Conservation (phyloP, 1,284 basidiomycete genomes). For the Trametes versicolor region DNA sequence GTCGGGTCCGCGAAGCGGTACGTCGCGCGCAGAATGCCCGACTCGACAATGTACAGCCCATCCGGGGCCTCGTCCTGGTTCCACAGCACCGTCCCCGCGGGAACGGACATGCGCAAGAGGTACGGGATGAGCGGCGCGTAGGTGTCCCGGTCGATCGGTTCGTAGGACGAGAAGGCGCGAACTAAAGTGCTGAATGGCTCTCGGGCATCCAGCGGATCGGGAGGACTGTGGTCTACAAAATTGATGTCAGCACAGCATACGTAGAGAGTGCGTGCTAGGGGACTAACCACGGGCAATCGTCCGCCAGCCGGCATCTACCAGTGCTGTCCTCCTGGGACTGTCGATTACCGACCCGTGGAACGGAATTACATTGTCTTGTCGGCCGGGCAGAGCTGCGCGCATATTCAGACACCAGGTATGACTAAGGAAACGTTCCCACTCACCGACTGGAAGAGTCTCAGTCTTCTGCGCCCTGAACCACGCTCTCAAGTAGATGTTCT, state of each 20-base stretch:
- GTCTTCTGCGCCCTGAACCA: constrained; percentile 76
- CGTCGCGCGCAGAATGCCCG: constrained; percentile 83
- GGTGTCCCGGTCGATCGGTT: constrained; percentile 55
- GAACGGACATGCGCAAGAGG: constrained; percentile 70
- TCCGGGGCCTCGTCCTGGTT: constrained; percentile 78
- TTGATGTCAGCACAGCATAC: background rate
- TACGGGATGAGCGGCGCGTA: constrained; percentile 74
- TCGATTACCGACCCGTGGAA: constrained; percentile 70
- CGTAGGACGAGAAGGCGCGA: constrained; percentile 81
- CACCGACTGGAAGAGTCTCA: constrained; percentile 53
- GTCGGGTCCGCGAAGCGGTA: constrained; percentile 81
- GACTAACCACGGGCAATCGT: constrained; percentile 68
- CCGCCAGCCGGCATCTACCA: constrained; percentile 82
- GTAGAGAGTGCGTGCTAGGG: background rate
- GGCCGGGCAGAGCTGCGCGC: constrained; percentile 64
- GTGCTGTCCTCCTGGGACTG: constrained; percentile 79
- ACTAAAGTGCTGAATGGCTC: constrained; percentile 76
- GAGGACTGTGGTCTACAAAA: constrained; percentile 39
- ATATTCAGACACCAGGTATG: background rate
- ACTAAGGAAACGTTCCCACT: constrained; percentile 23
- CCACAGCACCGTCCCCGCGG: constrained; percentile 79
- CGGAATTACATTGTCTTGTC: constrained; percentile 57
- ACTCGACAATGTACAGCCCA: constrained; percentile 88
- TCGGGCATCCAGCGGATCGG: constrained; percentile 34
- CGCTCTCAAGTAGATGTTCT: constrained; percentile 85